Conservation (phyloP, 176 grass and related monocot species). For the Coix lacrymajobi region DNA sequence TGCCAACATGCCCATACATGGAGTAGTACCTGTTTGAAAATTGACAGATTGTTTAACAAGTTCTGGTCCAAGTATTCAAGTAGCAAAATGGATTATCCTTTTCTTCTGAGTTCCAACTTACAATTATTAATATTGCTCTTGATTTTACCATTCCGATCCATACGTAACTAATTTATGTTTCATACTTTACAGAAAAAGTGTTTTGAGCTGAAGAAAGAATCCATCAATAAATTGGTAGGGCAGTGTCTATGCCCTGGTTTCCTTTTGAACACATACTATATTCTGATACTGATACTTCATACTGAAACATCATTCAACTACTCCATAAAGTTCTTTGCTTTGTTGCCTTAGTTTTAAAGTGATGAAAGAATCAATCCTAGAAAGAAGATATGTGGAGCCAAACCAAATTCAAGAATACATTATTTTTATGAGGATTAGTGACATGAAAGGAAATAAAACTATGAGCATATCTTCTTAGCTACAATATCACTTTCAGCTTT, state of each 20-base stretch:
- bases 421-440: background rate
- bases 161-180: background rate
- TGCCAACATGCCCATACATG: constrained; percentile 83
- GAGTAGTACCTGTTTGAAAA: constrained; percentile 75
- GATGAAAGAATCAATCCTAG: background rate
- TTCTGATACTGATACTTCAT: constrained; percentile 7
- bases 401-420: background rate
- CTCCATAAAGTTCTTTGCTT: background rate
- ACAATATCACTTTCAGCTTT: constrained; percentile 21
- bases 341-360: background rate
- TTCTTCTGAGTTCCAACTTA: background rate
- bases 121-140: background rate
- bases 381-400: background rate
- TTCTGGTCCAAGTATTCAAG: background rate
- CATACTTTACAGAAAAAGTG: background rate
- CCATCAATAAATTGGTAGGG: background rate
- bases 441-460: background rate
- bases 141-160: background rate
- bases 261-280: background rate
- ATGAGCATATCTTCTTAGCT: background rate
- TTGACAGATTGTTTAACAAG: background rate
- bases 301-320: constrained; percentile 10
- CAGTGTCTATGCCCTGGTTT: background rate
- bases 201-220: background rate
- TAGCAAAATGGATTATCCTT: background rate